Conservation (phyloP, 2,329 filamentous ascomycete genomes). For the Colletotrichum aenigma region DNA sequence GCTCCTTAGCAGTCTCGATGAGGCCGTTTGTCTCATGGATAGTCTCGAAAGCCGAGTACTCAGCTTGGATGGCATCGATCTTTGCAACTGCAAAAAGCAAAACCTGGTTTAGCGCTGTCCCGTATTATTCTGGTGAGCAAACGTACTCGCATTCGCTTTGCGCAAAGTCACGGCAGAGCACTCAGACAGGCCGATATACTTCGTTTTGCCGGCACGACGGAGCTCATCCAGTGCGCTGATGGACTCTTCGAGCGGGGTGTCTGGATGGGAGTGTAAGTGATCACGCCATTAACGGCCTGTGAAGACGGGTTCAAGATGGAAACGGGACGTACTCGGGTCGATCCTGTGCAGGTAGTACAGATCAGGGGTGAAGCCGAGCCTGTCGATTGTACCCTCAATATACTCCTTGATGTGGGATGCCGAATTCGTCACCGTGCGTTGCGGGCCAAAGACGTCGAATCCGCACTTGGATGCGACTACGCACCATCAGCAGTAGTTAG, state of each 20-base stretch:
- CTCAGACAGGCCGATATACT: conserved; percentile 52
- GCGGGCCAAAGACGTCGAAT: conserved; percentile 36
- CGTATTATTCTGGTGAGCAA: not conserved
- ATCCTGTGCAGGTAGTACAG: conserved; percentile 50
- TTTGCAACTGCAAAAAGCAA: conserved; percentile 39
- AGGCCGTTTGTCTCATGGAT: conserved; percentile 32
- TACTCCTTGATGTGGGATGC: conserved; percentile 49
- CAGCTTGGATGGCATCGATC: conserved; percentile 50
- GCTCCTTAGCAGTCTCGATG: conserved; percentile 44
- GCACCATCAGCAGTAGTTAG: not conserved
- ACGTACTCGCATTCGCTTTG: conserved; percentile 46
- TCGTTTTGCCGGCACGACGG: conserved; percentile 50
- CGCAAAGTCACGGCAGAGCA: conserved; percentile 48
- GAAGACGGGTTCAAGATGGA: too few species aligned
- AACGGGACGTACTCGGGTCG: conserved; percentile 40
- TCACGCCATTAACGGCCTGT: not conserved
- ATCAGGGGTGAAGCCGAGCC: conserved; percentile 50
- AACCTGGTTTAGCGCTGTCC: too few species aligned
- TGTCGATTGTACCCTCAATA: conserved; percentile 52
- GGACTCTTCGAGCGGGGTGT: conserved; percentile 50
- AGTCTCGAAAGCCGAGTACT: conserved; percentile 39
- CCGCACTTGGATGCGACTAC: conserved; percentile 54
- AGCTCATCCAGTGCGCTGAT: conserved; percentile 50
- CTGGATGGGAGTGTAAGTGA: conserved; percentile 12
- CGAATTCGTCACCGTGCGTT: conserved; percentile 44